phyloP scores from a whole-genome alignment of 331 rosid genomes.

The Ulmus americana region DNA sequence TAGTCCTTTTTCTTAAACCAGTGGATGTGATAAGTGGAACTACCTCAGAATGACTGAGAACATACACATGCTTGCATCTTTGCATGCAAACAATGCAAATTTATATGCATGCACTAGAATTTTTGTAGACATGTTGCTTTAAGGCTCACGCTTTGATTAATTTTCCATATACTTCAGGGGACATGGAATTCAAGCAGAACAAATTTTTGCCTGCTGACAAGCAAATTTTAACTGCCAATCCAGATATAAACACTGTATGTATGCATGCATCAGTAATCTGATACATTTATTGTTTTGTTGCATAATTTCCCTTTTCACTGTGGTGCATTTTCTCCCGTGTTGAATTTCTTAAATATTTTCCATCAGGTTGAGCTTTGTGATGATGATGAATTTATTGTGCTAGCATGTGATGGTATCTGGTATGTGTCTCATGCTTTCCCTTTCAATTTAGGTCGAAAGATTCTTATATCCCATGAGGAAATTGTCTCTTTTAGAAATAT shows the following conservation, averaged over 20 bases:
- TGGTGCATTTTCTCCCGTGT: not conserved
- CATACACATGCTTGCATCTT: not conserved
- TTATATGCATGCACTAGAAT: not conserved
- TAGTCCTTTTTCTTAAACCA: too few species aligned
- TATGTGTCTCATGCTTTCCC: constrained; percentile 33
- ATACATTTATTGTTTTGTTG: constrained; percentile 7
- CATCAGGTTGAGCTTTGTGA: constrained; percentile 80
- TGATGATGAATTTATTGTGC: constrained; percentile 84
- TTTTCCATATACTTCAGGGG: constrained; percentile 56
- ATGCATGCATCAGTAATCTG: constrained; percentile 14
- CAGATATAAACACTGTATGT: constrained; percentile 84
- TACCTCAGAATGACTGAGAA: not conserved
- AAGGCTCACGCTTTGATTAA: constrained; percentile 19
- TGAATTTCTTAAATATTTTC: not conserved
- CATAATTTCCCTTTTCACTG: not conserved
- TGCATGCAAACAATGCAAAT: too few species aligned
- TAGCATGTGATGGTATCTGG: constrained; percentile 99
- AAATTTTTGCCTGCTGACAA: constrained; percentile 70
- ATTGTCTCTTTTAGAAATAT: not conserved
- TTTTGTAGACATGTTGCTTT: constrained; percentile 4
- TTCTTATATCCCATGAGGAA: constrained; percentile 9
- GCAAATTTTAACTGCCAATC: constrained; percentile 82
- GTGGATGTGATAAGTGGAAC: too few species aligned
- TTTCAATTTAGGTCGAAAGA: not conserved
- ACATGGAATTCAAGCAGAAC: constrained; percentile 92